Conservation (phyloP, 345 rosid genomes). For the Anastatica hierochuntica region DNA sequence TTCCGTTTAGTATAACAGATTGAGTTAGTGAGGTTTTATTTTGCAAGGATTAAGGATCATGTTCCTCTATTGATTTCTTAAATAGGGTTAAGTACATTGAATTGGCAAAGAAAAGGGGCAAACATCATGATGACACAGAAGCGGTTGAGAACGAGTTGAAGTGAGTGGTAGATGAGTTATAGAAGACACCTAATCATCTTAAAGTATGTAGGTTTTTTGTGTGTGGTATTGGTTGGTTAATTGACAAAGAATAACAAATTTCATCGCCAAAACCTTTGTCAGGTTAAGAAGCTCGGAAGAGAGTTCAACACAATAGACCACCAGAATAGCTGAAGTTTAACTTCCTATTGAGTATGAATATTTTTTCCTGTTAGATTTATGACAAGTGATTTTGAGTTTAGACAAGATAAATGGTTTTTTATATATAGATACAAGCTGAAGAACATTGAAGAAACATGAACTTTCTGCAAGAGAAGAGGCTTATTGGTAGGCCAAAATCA, state of each 20-base stretch:
- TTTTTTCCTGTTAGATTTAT: background rate
- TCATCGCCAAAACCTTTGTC: too few species aligned
- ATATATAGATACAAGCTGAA: conserved; percentile 64
- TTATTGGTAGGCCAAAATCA: conserved; percentile 59
- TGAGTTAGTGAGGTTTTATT: background rate
- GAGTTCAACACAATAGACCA: conserved; percentile 98
- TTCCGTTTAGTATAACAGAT: too few species aligned
- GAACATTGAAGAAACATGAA: conserved; percentile 95
- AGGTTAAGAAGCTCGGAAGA: conserved; percentile 87
- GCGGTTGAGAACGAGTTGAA: conserved; percentile 65
- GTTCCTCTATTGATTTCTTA: background rate
- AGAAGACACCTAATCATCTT: conserved; percentile 90
- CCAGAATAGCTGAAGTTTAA: conserved; percentile 95
- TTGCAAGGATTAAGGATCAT: background rate
- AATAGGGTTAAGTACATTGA: conserved; percentile 73
- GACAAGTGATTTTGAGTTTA: background rate
- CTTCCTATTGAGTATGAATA: conserved; percentile 81
- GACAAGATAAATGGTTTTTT: background rate
- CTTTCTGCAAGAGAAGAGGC: conserved; percentile 89
- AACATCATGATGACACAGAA: conserved; percentile 32
- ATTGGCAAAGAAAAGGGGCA: conserved; percentile 80
- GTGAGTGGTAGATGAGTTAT: conserved; percentile 79
- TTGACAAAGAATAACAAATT: too few species aligned
- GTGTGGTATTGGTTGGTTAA: background rate
- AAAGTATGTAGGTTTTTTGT: conserved; percentile 41